Evolutionary conservation across 139 green algal genomes (phyloP).

Genomic region (Coelastrella sp.): DNA sequence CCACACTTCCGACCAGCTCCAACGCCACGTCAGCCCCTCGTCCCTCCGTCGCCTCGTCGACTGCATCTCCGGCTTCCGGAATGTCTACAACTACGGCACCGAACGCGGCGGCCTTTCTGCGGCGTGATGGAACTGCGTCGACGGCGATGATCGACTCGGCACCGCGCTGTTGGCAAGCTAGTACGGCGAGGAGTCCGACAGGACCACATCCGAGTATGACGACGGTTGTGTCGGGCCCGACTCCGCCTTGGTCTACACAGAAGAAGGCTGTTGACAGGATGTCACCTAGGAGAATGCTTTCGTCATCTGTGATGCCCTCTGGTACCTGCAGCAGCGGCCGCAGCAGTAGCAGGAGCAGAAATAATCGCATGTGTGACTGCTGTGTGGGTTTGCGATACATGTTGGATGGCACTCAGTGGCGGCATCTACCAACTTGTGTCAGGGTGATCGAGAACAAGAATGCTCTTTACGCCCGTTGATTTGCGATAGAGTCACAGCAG

Average conservation of each 20-base stretch:
- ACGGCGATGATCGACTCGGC: constrained; percentile 63
- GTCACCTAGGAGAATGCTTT: constrained; percentile 67
- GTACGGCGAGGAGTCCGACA: constrained; percentile 74
- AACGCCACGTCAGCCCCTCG: constrained; percentile 72
- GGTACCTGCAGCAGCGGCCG: constrained; percentile 50
- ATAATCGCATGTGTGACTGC: no score
- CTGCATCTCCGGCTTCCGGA: not conserved
- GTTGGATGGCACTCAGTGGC: not conserved
- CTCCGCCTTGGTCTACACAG: constrained; percentile 54
- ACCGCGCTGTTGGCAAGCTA: constrained; percentile 54
- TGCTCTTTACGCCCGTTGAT: no score
- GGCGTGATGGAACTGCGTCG: constrained; percentile 70
- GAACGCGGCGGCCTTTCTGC: constrained; percentile 63
- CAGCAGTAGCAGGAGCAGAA: no score
- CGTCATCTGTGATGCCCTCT: constrained; percentile 63
- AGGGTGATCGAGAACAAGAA: no score
- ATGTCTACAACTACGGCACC: constrained; percentile 59
- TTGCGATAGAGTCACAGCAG: no score
- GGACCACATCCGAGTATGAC: constrained; percentile 81
- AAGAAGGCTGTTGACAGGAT: constrained; percentile 69
- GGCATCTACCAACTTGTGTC: no score
- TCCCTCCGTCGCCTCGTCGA: constrained; percentile 45
- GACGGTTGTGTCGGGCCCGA: constrained; percentile 55
- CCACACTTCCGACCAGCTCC: constrained; percentile 59
- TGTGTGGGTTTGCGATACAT: not conserved